Base-by-base conservation (phyloP, 225 moss, liverwort and hornwort species). In the Physcomitrellopsis africana region DNA sequence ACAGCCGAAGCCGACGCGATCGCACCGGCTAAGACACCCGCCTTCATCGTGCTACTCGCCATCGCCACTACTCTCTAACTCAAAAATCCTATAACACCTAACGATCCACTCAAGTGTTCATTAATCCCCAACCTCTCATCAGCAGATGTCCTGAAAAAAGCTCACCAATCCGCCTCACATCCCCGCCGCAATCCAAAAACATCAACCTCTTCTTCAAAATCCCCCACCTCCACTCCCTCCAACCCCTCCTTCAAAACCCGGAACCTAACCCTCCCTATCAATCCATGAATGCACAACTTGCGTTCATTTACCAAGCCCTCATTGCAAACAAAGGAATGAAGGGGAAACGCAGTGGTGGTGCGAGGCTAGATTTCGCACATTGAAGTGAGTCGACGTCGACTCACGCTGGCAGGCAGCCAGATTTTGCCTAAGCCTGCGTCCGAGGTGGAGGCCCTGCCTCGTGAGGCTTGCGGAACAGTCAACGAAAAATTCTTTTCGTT, bases 1-100 rank as follows among this genome's bases (percentile, higher is more conserved):
- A 88, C 51, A 54, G 59, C 78, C 27, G 82, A 83, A 53, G 88
- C 85, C 41, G 88, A 81, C 69, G 78, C 83, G 60, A 88, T 76
- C 73, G 79, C 88, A 37, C 76, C 79, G 37, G 79, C 81, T 68
- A 85, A 42, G 69, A 71, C 55, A 23, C 85, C 67, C 37, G 79
- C 73, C 67, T 80, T 82, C 70, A 37, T 61, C 60, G 72, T 68
- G 64, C 57, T 11, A 58, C 45, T 64, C 64, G 80, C 73, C 88
- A 88, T 88, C 62, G 63, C 67, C 43, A 19, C 18, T 66, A 51
- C 12, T 64, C 56, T 60, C 67, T 14, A 45, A 23, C 65, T 22
- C 23, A 37, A 29, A 61, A n/a, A 24, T 43, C 20, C 42, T 42
- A 9, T 27, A 47, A 22, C 16, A n/a, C 19, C n/a, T 7, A 55